Base-by-base conservation (phyloP, 345 rosid genomes). In the Dipteronia sinensis region DNA sequence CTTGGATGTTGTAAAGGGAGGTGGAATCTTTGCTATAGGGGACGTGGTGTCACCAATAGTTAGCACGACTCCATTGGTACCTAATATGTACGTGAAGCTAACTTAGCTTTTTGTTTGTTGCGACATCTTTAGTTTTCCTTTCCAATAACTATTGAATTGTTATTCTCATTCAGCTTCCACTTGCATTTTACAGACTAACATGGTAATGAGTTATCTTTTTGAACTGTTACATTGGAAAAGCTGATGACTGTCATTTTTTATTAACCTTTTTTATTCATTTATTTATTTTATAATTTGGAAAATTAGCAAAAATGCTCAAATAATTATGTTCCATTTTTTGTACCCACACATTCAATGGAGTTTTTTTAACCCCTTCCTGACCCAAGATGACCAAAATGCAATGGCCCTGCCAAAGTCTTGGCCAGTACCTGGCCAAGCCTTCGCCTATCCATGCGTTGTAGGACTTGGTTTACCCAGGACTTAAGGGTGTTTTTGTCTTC, bases 11-110 rank as follows among this genome's bases (percentile, higher is more conserved):
- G 38, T 46, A 25, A 69, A 81, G 38, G 99, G 98, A 46, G 99
- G 99, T 51, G 99, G 99, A 72, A 90, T 95, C 63, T 93, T 95
- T 71, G 88, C 94, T 40, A 86, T 93, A 34, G 97, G 98, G 64
- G 88, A 81, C 22, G 87, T 94, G 47, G 93, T 88, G 74, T 83
- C 87, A 66, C 98, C 98, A 23, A 86, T 81, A 77, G 87, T 90
- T 49, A 83, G 79, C 65, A 90, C 94, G 31, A 95, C 98, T 53
- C 90, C 97, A 17, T 73, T 95, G 88, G 85, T 91, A 75, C 89
- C 95, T 38, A 80, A 93, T 84, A 91, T 83, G 97, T 93, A 91
- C 6, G 95, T 87, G 3, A 65, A 76, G 1, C 80, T 68, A 68
- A 72, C 82, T 81, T 79, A 56, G n/a, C 49, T 73, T 82, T 79